phyloP scores from a whole-genome alignment of 2,329 filamentous ascomycete genomes.

The Trichoderma citrinoviride region DNA sequence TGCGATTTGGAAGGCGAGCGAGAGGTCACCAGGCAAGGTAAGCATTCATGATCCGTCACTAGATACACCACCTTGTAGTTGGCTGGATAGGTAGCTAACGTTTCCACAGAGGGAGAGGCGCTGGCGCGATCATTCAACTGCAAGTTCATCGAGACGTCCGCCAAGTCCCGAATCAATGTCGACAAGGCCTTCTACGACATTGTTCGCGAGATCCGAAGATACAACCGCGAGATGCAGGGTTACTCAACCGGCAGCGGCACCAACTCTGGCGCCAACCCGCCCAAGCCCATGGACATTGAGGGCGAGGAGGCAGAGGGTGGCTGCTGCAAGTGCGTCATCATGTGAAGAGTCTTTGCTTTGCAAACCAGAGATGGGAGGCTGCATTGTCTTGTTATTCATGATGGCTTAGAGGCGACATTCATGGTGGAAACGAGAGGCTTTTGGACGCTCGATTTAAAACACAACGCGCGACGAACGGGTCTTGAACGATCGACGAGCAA shows the following conservation, averaged over 20 bases:
- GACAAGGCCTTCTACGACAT: slow-evolving; percentile 99
- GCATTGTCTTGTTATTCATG: slow-evolving; percentile 10
- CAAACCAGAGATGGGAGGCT: background rate
- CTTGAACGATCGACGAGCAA: slow-evolving; percentile 26
- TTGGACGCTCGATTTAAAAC: slow-evolving; percentile 5
- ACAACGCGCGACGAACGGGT: slow-evolving; percentile 17
- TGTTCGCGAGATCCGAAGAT: slow-evolving; percentile 94
- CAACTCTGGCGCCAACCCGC: slow-evolving; percentile 58
- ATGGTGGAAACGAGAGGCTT: slow-evolving; percentile 19
- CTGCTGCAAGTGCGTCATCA: slow-evolving; percentile 88
- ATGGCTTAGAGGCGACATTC: slow-evolving; percentile 17
- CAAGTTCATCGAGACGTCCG: slow-evolving; percentile 99
- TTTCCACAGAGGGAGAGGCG: slow-evolving; percentile 74
- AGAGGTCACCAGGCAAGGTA: slow-evolving; percentile 89
- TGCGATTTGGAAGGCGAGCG: slow-evolving; percentile 94
- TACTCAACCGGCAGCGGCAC: slow-evolving; percentile 71
- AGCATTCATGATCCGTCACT: slow-evolving; percentile 29
- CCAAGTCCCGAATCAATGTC: slow-evolving; percentile 96
- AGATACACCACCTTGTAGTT: background rate
- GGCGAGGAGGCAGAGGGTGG: slow-evolving; percentile 65
- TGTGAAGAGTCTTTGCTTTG: slow-evolving; percentile 49
- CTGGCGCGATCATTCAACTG: slow-evolving; percentile 86
- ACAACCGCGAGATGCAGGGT: slow-evolving; percentile 96
- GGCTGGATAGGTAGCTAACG: background rate
- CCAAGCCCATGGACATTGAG: slow-evolving; percentile 76